These are phyloP conservation scores for Galerina sulciceps DNA, from an alignment of 768 basidiomycete species.

Conservation along the genomic window DNA sequence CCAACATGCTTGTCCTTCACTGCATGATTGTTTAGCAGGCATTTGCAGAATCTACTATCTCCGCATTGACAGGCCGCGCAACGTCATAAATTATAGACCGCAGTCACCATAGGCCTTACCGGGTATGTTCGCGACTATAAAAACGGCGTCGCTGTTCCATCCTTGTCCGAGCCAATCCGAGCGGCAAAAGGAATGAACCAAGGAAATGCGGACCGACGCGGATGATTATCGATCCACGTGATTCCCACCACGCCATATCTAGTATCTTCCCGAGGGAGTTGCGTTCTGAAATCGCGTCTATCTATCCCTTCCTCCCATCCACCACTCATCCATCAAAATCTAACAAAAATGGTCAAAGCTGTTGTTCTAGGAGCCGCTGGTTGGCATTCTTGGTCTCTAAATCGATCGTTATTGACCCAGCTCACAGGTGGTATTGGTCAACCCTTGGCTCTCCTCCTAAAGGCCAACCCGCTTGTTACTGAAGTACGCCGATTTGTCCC, in stretches of 20 bases:
- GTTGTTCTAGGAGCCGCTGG: slow-evolving; percentile 97
- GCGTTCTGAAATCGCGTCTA: slow-evolving; percentile 15
- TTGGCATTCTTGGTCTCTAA: slow-evolving; percentile 30
- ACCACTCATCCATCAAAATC: slow-evolving; percentile 24
- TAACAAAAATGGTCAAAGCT: slow-evolving; percentile 65
- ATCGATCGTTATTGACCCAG: slow-evolving; percentile 9
- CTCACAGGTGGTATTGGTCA: slow-evolving; percentile 91
- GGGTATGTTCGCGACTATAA: no score
- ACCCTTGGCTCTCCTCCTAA: slow-evolving; percentile 91
- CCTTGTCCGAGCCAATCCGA: background rate
- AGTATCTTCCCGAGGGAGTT: no score
- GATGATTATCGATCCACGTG: slow-evolving; percentile 27
- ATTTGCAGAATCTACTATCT: no score
- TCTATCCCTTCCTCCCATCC: slow-evolving; percentile 21
- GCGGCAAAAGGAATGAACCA: slow-evolving; percentile 9
- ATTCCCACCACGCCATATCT: slow-evolving; percentile 20
- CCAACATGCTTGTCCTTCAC: no score
- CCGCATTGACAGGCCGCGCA: no score
- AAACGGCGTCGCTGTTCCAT: no score
- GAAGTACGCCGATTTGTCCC: slow-evolving; percentile 47
- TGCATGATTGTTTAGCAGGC: no score
- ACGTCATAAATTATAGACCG: no score
- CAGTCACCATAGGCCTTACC: no score
- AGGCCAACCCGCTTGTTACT: slow-evolving; percentile 80
- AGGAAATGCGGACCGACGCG: slow-evolving; percentile 12